Evolutionary conservation across 257 asterid species (phyloP).

Genomic region (Solanum clarkiae): DNA sequence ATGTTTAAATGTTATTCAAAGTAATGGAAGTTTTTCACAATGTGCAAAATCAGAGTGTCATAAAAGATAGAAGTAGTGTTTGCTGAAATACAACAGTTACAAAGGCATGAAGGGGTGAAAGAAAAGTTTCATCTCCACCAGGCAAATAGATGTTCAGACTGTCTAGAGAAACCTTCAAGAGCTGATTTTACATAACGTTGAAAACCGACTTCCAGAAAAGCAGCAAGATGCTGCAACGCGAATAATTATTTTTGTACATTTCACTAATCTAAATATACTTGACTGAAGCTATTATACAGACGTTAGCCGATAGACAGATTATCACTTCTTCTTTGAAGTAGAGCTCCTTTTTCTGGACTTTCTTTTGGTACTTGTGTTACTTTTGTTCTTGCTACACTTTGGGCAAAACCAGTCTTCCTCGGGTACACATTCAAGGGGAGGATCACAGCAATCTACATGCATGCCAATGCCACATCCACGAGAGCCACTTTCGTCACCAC

Average conservation of each 20-base stretch:
- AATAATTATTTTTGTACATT: not conserved
- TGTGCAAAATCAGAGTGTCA: not conserved
- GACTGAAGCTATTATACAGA: not conserved
- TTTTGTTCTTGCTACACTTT: not conserved
- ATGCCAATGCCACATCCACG: constrained; percentile 49
- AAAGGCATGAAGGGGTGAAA: not conserved
- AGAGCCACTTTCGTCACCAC: constrained; percentile 23
- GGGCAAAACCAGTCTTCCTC: constrained; percentile 75
- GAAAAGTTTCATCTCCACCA: not conserved
- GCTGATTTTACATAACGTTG: not conserved
- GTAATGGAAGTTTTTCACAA: not conserved
- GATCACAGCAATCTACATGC: constrained; percentile 68
- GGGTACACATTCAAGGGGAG: constrained; percentile 58
- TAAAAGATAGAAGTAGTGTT: not conserved
- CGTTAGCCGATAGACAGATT: not conserved
- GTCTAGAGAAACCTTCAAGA: not conserved
- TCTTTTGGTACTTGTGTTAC: not conserved
- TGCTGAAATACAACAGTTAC: not conserved
- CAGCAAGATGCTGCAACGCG: not conserved
- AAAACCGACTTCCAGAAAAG: not conserved
- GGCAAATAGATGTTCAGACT: not conserved
- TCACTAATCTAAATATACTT: not conserved
- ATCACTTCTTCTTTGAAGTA: not conserved
- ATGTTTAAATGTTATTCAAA: not conserved
- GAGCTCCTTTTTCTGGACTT: not conserved